A percentile compares a stretch with the other conserved stretches of the same genome.
These are phyloP conservation scores for Fraxinus floribunda DNA, from an alignment of 305 asterid species.

Conservation along the genomic window DNA sequence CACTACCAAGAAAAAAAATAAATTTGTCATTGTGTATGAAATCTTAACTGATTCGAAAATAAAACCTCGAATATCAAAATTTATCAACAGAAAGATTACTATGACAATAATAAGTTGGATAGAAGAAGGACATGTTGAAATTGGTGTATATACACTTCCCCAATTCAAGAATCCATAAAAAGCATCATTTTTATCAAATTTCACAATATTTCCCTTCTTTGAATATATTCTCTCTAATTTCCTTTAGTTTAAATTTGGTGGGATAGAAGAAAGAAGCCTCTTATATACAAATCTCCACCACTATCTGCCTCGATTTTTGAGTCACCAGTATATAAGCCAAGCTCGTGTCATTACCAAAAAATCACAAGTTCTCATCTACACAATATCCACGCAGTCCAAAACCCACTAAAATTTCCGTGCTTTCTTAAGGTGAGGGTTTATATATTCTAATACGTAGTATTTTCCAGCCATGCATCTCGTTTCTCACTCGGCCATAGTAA, in stretches of 20 bases:
- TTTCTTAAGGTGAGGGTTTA: slow-evolving; percentile 12
- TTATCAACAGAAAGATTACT: not conserved
- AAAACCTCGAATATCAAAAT: not conserved
- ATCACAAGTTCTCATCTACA: slow-evolving; percentile 28
- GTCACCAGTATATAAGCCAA: slow-evolving; percentile 52
- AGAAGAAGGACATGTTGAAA: slow-evolving; percentile 34
- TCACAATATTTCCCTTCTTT: slow-evolving; percentile 47
- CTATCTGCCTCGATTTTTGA: slow-evolving; percentile 48
- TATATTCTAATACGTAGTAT: not conserved
- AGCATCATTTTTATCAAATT: slow-evolving; percentile 68
- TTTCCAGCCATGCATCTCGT: not conserved
- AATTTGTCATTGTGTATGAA: not conserved
- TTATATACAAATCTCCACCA: slow-evolving; percentile 10
- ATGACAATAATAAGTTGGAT: not conserved
- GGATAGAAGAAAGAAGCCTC: slow-evolving; percentile 28
- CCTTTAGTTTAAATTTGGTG: not conserved
- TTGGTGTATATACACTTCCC: slow-evolving; percentile 36
- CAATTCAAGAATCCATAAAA: slow-evolving; percentile 54
- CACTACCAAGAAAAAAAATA: not conserved
- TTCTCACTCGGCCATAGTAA: not conserved
- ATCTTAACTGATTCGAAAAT: not conserved
- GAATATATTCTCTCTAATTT: slow-evolving; percentile 36
- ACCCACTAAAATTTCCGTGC: not conserved
- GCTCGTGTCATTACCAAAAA: slow-evolving; percentile 34
- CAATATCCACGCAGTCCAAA: not conserved